Base-by-base conservation (phyloP, 2,329 filamentous ascomycete genomes). In the Aspergillus jensenii region DNA sequence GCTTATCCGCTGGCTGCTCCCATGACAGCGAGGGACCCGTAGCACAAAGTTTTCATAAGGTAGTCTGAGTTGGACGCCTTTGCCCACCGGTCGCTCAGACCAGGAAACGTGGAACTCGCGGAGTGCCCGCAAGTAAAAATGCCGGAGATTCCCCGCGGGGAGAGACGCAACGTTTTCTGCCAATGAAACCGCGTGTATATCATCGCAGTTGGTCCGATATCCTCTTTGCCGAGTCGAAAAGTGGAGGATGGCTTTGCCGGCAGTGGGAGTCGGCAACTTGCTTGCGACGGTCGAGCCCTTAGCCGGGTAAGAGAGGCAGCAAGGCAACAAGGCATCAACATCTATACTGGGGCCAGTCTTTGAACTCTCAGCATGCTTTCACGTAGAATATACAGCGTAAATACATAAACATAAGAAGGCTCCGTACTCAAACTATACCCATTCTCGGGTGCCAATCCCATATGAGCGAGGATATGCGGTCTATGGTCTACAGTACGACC, bases 251-350 rank as follows among this genome's bases (percentile, higher is more conserved):
- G 25, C 31, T 39, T 52, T 49, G 43, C 23, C 48, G 51, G 51
- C 51, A 53, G 19, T 39, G 41, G 21, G 9, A 17, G 4, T 27
- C 51, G 51, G 51, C n/a, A 53, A 8, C 9, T 51, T 17, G 17
- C 11, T 8, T 9, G 35, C 39, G 21, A 47, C 60, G 61, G 62
- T 48, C 55, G 61, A 65, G 61, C 40, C 43, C 58, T 64, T 63
- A 52, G 59, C 62, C 62, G 62, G 25, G 31, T 23, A 58, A 43
- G 55, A 40, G 23, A 25, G 27, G 8, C 9, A 15, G 9, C 43
- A 31, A 53, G 40, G 40, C 49, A 37, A 3, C 33, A n/a, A 50
- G 39, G 39, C n/a, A 40, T 9, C n/a, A 17, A 40, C 37, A n/a
- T 17, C n/a, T 31, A 11, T 31, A 31, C 27, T 25, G 7, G 23